phyloP scores from a whole-genome alignment of 2,329 filamentous ascomycete species.

The Apiospora kogelbergensis region DNA sequence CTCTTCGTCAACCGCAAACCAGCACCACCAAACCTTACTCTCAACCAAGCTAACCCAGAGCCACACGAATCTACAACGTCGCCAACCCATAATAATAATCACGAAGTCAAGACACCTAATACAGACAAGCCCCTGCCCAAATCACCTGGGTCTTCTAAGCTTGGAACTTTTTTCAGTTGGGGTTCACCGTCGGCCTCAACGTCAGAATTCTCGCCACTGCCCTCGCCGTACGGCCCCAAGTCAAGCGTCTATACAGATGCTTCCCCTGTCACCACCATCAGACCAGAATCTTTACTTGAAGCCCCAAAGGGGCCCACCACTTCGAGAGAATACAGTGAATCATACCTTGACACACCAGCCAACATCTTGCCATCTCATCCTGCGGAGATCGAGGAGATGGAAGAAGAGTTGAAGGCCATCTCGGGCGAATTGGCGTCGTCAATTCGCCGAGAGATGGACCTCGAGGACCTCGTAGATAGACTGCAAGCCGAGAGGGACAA shows the following conservation, averaged over 20 bases:
- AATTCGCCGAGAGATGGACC: conserved; percentile 91
- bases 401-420: conserved; percentile 91
- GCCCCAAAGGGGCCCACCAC: conserved; percentile 39
- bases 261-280: conserved; percentile 38
- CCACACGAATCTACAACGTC: conserved; percentile 21
- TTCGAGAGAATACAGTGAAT: conserved; percentile 50
- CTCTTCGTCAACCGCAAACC: conserved; percentile 29
- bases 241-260: conserved; percentile 39
- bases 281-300: conserved; percentile 37
- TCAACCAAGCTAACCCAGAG: conserved; percentile 41
- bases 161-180: conserved; percentile 57
- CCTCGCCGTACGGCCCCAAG: conserved; percentile 51
- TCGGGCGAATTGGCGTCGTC: conserved; percentile 89
- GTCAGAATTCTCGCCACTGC: conserved; percentile 50
- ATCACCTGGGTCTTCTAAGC: conserved; percentile 51
- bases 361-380: conserved; percentile 40
- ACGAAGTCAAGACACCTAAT: conserved; percentile 36
- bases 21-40: conserved; percentile 52
- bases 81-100: conserved; percentile 19
- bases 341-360: conserved; percentile 51
- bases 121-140: conserved; percentile 56
- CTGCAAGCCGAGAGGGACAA: conserved; percentile 75
- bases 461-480: conserved; percentile 90
- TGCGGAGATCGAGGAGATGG: conserved; percentile 77
- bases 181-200: conserved; percentile 45